Evolutionary conservation across 805 yeast genomes (phyloP).

Genomic region (Osmozyma mogii): DNA sequence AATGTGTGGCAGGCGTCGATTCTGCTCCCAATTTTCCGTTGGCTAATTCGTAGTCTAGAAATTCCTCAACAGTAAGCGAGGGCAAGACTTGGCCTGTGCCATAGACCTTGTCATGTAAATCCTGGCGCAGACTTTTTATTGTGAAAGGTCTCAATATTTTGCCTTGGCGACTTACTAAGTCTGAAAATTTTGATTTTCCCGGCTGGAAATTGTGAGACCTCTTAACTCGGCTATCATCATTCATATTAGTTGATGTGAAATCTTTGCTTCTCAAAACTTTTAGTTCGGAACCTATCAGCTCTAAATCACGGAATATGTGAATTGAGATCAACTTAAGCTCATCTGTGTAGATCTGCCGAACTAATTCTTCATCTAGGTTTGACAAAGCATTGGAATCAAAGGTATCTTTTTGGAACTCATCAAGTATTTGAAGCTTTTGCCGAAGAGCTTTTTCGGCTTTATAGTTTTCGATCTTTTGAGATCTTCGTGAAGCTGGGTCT

Average conservation of each 20-base stretch:
- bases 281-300: conserved; percentile 55
- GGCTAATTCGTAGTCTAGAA: conserved; percentile 74
- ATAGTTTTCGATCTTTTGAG: conserved; percentile 64
- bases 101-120: conserved; percentile 56
- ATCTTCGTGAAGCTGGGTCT: conserved; percentile 45
- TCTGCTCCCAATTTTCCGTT: conserved; percentile 70
- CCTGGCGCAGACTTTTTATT: conserved; percentile 46
- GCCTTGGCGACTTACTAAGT: conserved; percentile 60
- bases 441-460: conserved; percentile 51
- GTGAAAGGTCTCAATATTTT: conserved; percentile 81
- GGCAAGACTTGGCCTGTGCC: conserved; percentile 93
- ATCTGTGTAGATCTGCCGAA: conserved; percentile 48
- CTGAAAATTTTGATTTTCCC: conserved; percentile 7
- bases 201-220: too few relatives aligned
- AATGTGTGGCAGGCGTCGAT: conserved; percentile 29
- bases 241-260: too few relatives aligned
- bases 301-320: conserved; percentile 48
- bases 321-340: conserved; percentile 47
- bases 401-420: conserved; percentile 13
- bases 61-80: conserved; percentile 90
- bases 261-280: conserved; percentile 49
- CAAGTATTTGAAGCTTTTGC: conserved; percentile 33
- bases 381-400: conserved; percentile 19
- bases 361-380: conserved; percentile 52
- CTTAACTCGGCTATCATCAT: too few relatives aligned